Percentiles rank a stretch among this genome's conserved stretches.
Evolutionary conservation across 169 alveolate species (phyloP).

Genomic region (Perkinsus chesapeaki): DNA sequence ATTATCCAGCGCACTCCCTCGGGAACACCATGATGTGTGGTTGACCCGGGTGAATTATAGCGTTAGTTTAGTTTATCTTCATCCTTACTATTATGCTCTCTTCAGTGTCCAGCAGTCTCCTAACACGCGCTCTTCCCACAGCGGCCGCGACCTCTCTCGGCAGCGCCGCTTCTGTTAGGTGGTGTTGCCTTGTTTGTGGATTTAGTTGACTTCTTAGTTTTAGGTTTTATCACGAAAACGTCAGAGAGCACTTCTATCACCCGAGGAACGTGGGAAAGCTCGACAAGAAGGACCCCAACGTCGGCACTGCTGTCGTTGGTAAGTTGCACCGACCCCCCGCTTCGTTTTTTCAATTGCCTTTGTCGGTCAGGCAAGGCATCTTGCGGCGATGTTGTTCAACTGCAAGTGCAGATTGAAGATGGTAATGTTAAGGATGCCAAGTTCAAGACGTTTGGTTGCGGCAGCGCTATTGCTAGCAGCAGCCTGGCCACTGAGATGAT

Average conservation of each 20-base stretch:
- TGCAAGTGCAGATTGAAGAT: slow-evolving; percentile 83
- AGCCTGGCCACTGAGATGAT: slow-evolving; percentile 88
- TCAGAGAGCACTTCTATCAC: slow-evolving; percentile 67
- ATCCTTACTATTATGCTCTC: background rate
- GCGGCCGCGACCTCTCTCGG: background rate
- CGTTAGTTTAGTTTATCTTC: background rate
- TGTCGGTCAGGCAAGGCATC: slow-evolving; percentile 70
- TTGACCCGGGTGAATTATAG: no score
- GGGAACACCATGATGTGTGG: background rate
- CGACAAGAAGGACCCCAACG: slow-evolving; percentile 56
- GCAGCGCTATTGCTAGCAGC: slow-evolving; percentile 91
- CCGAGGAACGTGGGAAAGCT: slow-evolving; percentile 76
- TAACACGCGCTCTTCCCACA: background rate
- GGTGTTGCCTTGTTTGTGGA: background rate
- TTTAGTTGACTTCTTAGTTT: background rate
- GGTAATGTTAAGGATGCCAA: slow-evolving; percentile 85
- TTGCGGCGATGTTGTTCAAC: slow-evolving; percentile 92
- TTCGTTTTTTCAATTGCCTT: slow-evolving; percentile 73
- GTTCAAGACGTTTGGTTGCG: slow-evolving; percentile 93
- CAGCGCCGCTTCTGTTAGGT: background rate
- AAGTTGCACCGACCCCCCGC: slow-evolving; percentile 60
- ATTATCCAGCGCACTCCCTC: background rate
- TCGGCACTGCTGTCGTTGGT: slow-evolving; percentile 90
- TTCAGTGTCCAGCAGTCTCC: background rate
- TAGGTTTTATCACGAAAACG: slow-evolving; percentile 19